Conservation (phyloP, 177 flowering plant genomes). For the Tripterygium wilfordii region DNA sequence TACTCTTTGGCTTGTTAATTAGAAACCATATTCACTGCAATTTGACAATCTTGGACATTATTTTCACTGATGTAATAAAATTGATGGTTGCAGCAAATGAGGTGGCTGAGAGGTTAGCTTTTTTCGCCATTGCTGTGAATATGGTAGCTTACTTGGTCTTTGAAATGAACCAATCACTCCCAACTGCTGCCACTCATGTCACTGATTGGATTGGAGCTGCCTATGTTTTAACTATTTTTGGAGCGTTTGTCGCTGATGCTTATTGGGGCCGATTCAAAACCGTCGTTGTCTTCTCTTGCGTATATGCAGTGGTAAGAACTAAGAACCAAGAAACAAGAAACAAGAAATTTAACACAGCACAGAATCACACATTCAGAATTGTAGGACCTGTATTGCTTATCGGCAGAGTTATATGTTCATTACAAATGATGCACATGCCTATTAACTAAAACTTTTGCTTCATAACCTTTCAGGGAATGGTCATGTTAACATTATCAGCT, state of each 20-base stretch:
- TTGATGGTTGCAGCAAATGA: constrained; percentile 45
- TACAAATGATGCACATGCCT: background rate
- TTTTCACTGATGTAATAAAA: background rate
- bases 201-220: constrained; percentile 71
- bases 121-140: constrained; percentile 57
- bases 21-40: too few relatives aligned
- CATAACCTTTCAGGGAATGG: constrained; percentile 47
- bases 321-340: too few relatives aligned
- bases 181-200: constrained; percentile 51
- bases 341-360: too few relatives aligned
- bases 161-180: constrained; percentile 54
- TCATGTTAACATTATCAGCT: constrained; percentile 51
- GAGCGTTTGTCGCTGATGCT: constrained; percentile 74
- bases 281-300: constrained; percentile 55
- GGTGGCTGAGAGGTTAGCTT: constrained; percentile 72
- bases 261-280: constrained; percentile 64
- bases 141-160: constrained; percentile 49
- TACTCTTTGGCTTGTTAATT: background rate
- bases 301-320: constrained; percentile 54
- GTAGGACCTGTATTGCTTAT: too few relatives aligned
- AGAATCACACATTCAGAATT: too few relatives aligned
- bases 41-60: background rate
- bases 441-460: too few relatives aligned
- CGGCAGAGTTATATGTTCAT: too few relatives aligned
- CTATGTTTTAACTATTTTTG: constrained; percentile 51